These are phyloP conservation scores for Chaetomium sp. DNA, from an alignment of 2,329 filamentous ascomycete genomes.

Conservation along the genomic window DNA sequence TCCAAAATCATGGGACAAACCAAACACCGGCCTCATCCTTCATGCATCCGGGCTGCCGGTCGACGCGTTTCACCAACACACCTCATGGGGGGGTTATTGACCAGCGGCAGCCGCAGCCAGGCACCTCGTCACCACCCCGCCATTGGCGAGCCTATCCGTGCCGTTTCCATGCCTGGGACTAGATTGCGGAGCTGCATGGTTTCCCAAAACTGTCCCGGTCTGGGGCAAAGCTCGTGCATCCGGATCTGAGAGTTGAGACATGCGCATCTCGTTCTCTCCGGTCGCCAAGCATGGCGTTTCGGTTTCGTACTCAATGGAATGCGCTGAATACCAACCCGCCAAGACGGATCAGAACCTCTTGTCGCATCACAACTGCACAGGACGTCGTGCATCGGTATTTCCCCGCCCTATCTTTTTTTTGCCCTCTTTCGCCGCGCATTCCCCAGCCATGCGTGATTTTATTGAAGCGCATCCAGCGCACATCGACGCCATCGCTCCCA, in stretches of 20 bases:
- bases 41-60: not conserved
- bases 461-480: no score
- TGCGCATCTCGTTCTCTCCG: conserved; percentile 9
- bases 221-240: not conserved
- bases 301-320: not conserved
- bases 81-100: not conserved
- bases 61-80: no score
- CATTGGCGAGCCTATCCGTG: not conserved
- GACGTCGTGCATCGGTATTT: no score
- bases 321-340: conserved; percentile 3
- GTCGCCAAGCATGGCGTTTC: conserved; percentile 12
- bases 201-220: not conserved
- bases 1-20: conserved; percentile 1
- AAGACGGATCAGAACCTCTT: conserved; percentile 6
- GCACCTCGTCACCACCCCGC: not conserved
- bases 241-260: conserved; percentile 8
- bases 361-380: not conserved
- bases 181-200: conserved; percentile 1
- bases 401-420: no score
- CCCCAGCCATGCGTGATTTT: no score
- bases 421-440: no score
- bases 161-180: not conserved
- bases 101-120: not conserved
- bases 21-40: not conserved
- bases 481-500: no score